Evolutionary conservation across 306 rosid genomes (phyloP), one percentile per base, ranked within the genome.

Genomic region (Vigna mungo): DNA sequence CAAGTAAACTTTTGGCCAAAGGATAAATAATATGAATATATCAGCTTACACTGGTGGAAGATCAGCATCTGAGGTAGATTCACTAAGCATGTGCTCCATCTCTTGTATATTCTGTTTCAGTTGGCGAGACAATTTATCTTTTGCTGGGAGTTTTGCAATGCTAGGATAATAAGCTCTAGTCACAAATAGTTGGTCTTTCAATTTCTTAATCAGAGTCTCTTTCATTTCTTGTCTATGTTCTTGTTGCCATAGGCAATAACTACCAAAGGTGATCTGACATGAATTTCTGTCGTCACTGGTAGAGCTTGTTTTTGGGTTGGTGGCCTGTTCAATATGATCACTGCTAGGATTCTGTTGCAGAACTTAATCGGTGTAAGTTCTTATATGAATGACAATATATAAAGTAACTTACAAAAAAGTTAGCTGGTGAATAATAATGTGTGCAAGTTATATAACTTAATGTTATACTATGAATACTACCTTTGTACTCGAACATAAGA

Each of bases 101-200:
- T 95, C 98, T 84, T 95, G 98, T 80, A 95, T 95, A 78, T 84
- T 92, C 86, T 88, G 97, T 78, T 76, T 95, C 88, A 95, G n/a
- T 78, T 92, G 89, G 48, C 89, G 89, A 79, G 97, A 85, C 84
- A 95, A 84, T 84, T 87, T 84, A 78, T 88, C 92, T 52, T 92
- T 96, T 58, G 86, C 67, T 72, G 87, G 91, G 68, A 95, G 92
- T 86, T 95, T 95, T 49, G 98, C 97, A 32, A 95, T 87, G 74
- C 87, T 95, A 79, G 98, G 98, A 86, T 84, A 95, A 84, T 92
- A 95, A 62, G 98, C 85, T 86, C 98, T 88, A 54, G 98, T 96
- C 77, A 95, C 98, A 92, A 92, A 95, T 81, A 95, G 78, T 79
- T 87, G 88, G 86, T 90, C 98, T 90, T 95, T 95, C 91, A 95